A percentile compares a stretch with the other conserved stretches of the same genome.
These are phyloP conservation scores for Thecaphora thlaspeos DNA, from an alignment of 1,284 basidiomycete species.

Conservation along the genomic window DNA sequence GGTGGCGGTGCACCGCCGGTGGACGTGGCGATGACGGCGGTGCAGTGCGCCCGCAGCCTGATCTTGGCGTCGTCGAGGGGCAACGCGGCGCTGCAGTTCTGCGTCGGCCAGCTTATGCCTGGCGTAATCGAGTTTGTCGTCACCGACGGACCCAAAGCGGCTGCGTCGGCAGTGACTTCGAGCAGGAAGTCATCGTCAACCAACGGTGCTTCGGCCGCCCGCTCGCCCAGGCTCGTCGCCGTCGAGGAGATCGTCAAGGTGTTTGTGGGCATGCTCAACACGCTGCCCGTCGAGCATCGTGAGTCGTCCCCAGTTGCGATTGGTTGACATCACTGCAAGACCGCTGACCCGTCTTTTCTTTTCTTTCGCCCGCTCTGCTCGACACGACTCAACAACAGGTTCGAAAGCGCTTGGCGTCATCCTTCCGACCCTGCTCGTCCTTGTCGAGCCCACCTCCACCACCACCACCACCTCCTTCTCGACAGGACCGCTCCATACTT, in stretches of 20 bases:
- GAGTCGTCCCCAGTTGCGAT: too few relatives aligned
- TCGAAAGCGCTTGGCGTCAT: slow-evolving; percentile 72
- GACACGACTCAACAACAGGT: slow-evolving; percentile 61
- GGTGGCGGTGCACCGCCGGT: slow-evolving; percentile 5
- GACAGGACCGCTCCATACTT: slow-evolving; percentile 64
- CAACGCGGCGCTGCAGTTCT: slow-evolving; percentile 70
- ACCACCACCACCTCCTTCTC: slow-evolving; percentile 58
- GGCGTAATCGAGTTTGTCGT: slow-evolving; percentile 76
- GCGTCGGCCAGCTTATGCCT: slow-evolving; percentile 72
- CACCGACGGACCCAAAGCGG: slow-evolving; percentile 57
- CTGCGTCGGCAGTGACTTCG: slow-evolving; percentile 6
- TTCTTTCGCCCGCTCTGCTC: slow-evolving; percentile 1
- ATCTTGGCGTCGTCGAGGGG: slow-evolving; percentile 62
- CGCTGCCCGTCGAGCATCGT: slow-evolving; percentile 14
- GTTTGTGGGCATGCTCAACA: slow-evolving; percentile 65
- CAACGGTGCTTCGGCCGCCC: slow-evolving; percentile 1
- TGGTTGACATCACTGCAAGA: too few relatives aligned
- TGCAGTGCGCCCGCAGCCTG: slow-evolving; percentile 79
- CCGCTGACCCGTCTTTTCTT: too few relatives aligned
- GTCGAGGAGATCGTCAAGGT: slow-evolving; percentile 79
- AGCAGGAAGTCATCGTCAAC: too few relatives aligned
- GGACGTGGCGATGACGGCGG: slow-evolving; percentile 76
- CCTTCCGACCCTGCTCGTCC: slow-evolving; percentile 73
- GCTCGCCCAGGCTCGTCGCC: slow-evolving; percentile 54
- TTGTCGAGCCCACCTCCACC: slow-evolving; percentile 64